Percentiles rank a stretch among this genome's conserved stretches.
Evolutionary conservation across 305 asterid species (phyloP).

Genomic region (Striga hermonthica): DNA sequence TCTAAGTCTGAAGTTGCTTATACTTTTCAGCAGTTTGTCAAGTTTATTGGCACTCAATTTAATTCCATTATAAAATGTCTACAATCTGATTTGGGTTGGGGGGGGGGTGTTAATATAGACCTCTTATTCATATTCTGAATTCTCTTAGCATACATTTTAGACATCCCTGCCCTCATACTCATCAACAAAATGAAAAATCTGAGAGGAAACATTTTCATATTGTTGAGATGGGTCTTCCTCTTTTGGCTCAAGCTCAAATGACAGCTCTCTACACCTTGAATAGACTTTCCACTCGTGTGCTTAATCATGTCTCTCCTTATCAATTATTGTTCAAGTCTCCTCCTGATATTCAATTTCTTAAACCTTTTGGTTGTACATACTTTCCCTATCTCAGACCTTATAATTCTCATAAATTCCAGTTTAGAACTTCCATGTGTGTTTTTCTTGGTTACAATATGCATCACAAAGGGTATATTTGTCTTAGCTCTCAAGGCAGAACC

Average conservation of each 20-base stretch:
- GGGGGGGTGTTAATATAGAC: not conserved
- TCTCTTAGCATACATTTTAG: not conserved
- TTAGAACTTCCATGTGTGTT: not conserved
- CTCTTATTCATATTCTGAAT: not conserved
- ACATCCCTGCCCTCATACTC: slow-evolving; percentile 2
- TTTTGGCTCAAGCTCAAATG: not conserved
- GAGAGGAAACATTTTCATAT: not conserved
- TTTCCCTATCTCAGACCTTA: not conserved
- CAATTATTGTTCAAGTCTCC: not conserved
- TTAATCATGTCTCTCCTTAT: not conserved
- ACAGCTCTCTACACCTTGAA: not conserved
- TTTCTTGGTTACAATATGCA: not conserved
- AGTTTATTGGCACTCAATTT: too few species aligned
- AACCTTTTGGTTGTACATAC: not conserved
- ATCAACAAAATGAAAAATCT: not conserved
- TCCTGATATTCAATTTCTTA: not conserved
- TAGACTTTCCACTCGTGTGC: not conserved
- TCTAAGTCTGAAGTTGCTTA: too few species aligned
- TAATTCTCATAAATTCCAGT: not conserved
- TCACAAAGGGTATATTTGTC: not conserved
- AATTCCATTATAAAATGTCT: too few species aligned
- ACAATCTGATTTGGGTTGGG: too few species aligned
- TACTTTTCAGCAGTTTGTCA: too few species aligned
- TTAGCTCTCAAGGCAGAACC: not conserved
- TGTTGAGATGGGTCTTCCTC: not conserved